Conservation (phyloP, 2,329 filamentous ascomycete species). For the Calcarisporium arbuscula region DNA sequence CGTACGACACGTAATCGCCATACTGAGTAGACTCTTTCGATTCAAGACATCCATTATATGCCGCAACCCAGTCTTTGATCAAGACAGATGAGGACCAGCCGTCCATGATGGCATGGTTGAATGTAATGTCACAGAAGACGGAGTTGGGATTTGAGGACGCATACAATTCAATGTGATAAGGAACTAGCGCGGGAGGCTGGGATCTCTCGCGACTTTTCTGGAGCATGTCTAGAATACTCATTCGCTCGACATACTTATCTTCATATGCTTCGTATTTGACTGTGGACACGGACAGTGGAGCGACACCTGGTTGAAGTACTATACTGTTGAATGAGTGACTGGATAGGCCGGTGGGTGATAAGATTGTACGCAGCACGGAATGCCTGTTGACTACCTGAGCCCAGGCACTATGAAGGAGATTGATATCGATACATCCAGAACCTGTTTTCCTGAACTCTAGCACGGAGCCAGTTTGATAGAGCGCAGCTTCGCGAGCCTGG, state of each 20-base stretch:
- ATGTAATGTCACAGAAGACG: neutral
- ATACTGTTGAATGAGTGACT: neutral
- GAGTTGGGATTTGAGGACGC: neutral
- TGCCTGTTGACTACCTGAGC: neutral
- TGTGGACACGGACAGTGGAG: neutral
- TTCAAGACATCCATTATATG: neutral
- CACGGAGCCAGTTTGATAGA: neutral
- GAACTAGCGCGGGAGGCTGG: neutral
- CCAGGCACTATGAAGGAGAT: neutral
- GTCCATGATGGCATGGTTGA: neutral
- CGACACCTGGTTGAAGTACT: neutral
- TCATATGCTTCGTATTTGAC: neutral
- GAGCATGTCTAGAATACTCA: neutral
- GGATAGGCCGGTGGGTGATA: neutral
- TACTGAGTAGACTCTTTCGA: neutral
- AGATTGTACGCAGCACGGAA: neutral
- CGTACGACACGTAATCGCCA: neutral
- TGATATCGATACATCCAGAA: neutral
- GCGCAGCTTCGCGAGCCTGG: neutral
- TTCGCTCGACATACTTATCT: neutral
- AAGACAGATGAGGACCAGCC: neutral
- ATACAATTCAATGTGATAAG: neutral
- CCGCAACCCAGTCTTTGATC: neutral
- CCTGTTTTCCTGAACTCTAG: neutral
- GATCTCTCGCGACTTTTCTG: neutral